Percentiles rank a stretch among this genome's conserved stretches.
phyloP scores from a whole-genome alignment of 1,284 basidiomycete species.

The Apiotrichum veenhuisii region DNA sequence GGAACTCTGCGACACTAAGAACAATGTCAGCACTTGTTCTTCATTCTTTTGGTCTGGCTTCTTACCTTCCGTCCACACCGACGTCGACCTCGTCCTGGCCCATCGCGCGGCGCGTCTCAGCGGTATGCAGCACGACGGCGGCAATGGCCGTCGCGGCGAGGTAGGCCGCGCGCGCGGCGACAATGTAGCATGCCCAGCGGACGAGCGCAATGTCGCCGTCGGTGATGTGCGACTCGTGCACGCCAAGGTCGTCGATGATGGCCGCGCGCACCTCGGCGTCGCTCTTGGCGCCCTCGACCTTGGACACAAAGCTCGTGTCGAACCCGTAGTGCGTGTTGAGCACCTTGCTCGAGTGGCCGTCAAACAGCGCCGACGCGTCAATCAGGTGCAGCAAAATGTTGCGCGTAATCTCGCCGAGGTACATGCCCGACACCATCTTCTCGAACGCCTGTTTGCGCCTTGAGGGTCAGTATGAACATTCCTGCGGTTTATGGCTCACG shows the following conservation, averaged over 20 bases:
- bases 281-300: conserved; percentile 59
- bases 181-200: conserved; percentile 69
- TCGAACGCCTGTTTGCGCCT: conserved; percentile 86
- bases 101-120: conserved; percentile 53
- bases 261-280: conserved; percentile 53
- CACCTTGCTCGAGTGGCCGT: conserved; percentile 65
- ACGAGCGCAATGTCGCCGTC: conserved; percentile 64
- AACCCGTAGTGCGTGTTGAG: conserved; percentile 90
- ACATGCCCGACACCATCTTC: conserved; percentile 99
- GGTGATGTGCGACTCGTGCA: conserved; percentile 52
- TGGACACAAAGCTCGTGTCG: conserved; percentile 88
- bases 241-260: conserved; percentile 62
- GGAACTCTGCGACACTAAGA: conserved; percentile 73
- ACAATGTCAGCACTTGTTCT: too few species aligned
- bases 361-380: conserved; percentile 70
- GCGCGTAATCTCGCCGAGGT: conserved; percentile 89
- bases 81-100: conserved; percentile 61
- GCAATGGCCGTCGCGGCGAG: conserved; percentile 85
- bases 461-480: background rate
- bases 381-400: conserved; percentile 80
- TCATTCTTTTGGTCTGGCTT: background rate
- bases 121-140: conserved; percentile 78
- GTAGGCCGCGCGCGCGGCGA: conserved; percentile 75
- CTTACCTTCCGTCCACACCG: conserved; percentile 83
- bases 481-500: conserved; percentile 50